These are phyloP conservation scores for Apophysomyces trapeziformis DNA, from an alignment of 371 early-diverging fungal genomes.

Conservation along the genomic window DNA sequence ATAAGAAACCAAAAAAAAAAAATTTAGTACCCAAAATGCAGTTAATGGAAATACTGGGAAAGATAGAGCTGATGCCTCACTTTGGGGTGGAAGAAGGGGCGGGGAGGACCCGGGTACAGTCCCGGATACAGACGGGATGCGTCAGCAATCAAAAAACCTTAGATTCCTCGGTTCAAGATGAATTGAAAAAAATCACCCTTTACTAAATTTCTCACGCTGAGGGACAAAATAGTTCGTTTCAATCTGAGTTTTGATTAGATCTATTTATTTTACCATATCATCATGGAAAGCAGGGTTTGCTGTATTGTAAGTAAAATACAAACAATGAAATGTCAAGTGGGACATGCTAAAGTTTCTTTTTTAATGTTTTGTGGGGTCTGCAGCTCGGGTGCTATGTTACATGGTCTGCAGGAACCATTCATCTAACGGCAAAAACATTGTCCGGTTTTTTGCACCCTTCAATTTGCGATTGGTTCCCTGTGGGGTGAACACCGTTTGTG, in stretches of 20 bases:
- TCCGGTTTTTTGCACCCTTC: neutral
- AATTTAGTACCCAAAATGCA: too few relatives aligned
- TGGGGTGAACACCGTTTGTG: slow-evolving; percentile 2
- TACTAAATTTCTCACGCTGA: neutral
- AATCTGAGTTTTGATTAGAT: neutral
- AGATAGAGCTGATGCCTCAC: too few relatives aligned
- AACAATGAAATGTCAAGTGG: too few relatives aligned
- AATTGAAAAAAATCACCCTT: neutral
- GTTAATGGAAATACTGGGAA: too few relatives aligned
- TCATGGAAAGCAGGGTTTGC: too few relatives aligned
- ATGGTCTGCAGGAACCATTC: too few relatives aligned
- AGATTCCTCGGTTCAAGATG: slow-evolving; percentile 3
- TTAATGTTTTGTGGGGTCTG: neutral
- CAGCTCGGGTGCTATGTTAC: too few relatives aligned
- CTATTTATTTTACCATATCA: too few relatives aligned
- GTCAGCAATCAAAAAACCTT: slow-evolving; percentile 8
- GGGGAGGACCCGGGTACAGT: slow-evolving; percentile 1
- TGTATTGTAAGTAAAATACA: too few relatives aligned
- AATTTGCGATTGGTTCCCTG: slow-evolving; percentile 2
- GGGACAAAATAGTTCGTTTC: neutral
- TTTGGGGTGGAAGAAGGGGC: neutral
- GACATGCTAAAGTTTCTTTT: too few relatives aligned
- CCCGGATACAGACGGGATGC: slow-evolving; percentile 9
- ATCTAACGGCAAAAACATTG: neutral
- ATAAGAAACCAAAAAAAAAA: neutral